Base-by-base conservation (phyloP, 306 rosid genomes). In the Hylodesmum podocarpum region DNA sequence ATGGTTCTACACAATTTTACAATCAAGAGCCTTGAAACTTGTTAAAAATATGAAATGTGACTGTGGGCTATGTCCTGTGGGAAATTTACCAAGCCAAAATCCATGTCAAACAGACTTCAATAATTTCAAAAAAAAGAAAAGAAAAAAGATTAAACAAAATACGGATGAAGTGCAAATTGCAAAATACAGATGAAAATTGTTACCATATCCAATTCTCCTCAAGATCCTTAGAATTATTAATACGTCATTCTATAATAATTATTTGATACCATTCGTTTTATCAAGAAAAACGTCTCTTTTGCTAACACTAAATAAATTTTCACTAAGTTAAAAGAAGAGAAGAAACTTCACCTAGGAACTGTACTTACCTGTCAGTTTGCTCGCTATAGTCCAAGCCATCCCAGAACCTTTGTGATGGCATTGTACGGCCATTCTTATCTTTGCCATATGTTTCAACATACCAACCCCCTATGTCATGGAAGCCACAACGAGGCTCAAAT, bases 391-490 rank as follows among this genome's bases (percentile, higher is more conserved):
- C 93, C 73, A 86, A 70, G 70, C 96, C 89, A 83, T 91, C 92
- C 98, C 98, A 94, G 84, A 74, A 85, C 77, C 98, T 83, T 46
- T 85, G 91, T 34, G 98, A 86, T 77, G 85, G 91, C 71, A 77
- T 75, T 15, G 90, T 87, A 57, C 84, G 90, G 34, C 98, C 97
- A 62, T 85, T 90, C 88, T 84, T 89, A 82, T 89, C 87, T 84
- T 86, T 91, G 53, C 98, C 97, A 57, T 87, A 94, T 70, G 97
- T 94, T 81, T 94, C 97, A 15, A 94, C 80, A 80, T 94, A 94
- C 98, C 98, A 94, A 65, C 98, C 98, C 63, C 97, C 97, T 61
- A 87, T 84, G 81, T 94, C 96, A 82, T 94, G 98, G 88, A 89
- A 81, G 81, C 91, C 93, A 85, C 97, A 90, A 18, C 98, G 97